Conservation (phyloP, 1,139 yeast species). For the Lodderomyces jiufengensis region DNA sequence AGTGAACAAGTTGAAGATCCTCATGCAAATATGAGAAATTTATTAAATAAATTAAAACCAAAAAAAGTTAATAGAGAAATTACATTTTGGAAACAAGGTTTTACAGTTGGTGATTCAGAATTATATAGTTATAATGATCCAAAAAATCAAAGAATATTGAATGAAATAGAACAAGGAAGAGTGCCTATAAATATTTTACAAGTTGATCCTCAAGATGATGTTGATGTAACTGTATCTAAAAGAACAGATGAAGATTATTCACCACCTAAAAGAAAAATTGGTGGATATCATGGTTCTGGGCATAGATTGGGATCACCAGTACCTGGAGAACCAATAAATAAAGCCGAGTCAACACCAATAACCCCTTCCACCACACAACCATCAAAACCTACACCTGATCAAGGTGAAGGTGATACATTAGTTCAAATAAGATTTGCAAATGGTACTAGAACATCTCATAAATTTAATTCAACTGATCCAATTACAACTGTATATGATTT, state of each 20-base stretch:
- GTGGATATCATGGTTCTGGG: conserved; percentile 83
- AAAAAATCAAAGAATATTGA: conserved; percentile 67
- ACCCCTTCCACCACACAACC: conserved; percentile 15
- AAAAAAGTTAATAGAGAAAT: conserved; percentile 66
- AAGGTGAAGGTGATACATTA: conserved; percentile 62
- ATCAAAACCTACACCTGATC: conserved; percentile 17
- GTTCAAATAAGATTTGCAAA: conserved; percentile 85
- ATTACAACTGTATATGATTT: conserved; percentile 68
- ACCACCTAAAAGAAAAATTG: conserved; percentile 64
- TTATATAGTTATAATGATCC: conserved; percentile 90
- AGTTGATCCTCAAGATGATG: conserved; percentile 89
- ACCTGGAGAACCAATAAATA: conserved; percentile 55
- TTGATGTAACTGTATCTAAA: conserved; percentile 85
- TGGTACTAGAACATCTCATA: conserved; percentile 67
- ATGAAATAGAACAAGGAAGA: conserved; percentile 81
- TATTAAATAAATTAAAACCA: conserved; percentile 21
- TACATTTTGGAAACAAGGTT: conserved; percentile 96
- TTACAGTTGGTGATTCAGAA: conserved; percentile 88
- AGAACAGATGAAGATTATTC: conserved; percentile 77
- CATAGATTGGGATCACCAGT: conserved; percentile 87
- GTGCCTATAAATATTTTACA: conserved; percentile 86
- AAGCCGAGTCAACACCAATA: neutral
- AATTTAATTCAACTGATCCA: conserved; percentile 62
- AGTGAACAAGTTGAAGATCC: conserved; percentile 36
- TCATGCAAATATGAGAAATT: conserved; percentile 16